A percentile compares a stretch with the other conserved stretches of the same genome.
phyloP scores from a whole-genome alignment of 1,284 basidiomycete genomes.

The Lentinula novae-zelandiae region DNA sequence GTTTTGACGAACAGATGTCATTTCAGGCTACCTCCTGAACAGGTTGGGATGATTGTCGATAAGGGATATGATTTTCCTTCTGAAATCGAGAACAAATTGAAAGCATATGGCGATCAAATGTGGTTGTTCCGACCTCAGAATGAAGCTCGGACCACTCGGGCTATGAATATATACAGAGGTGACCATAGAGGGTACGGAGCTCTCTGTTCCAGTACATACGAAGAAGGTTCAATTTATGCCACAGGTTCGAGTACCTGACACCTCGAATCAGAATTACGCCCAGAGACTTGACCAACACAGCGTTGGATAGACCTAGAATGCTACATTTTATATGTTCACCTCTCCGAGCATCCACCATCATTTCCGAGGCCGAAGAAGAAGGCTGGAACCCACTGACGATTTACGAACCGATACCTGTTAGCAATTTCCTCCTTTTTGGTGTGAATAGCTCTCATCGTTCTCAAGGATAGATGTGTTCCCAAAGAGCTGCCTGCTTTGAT shows the following conservation, averaged over 20 bases:
- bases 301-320: conserved; percentile 48
- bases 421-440: conserved; percentile 22
- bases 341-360: conserved; percentile 62
- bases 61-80: conserved; percentile 76
- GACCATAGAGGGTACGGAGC: conserved; percentile 59
- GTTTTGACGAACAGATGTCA: background rate
- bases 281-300: conserved; percentile 57
- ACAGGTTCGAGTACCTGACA: conserved; percentile 80
- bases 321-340: conserved; percentile 90
- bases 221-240: no score
- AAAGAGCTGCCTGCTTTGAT: conserved; percentile 70
- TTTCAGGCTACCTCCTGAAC: conserved; percentile 56
- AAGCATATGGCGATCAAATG: conserved; percentile 71
- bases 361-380: conserved; percentile 53
- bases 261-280: conserved; percentile 72
- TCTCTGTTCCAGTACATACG: background rate
- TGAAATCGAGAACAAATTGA: conserved; percentile 52
- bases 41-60: conserved; percentile 83
- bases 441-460: conserved; percentile 7
- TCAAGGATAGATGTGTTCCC: conserved; percentile 74
- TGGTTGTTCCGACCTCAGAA: conserved; percentile 72
- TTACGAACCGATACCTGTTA: conserved; percentile 84
- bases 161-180: conserved; percentile 77
- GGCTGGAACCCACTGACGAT: conserved; percentile 67
- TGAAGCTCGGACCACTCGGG: conserved; percentile 61